Percentiles rank a stretch among this genome's conserved stretches.
These are phyloP conservation scores for Cutaneotrichosporon spelunceum DNA, from an alignment of 1,284 basidiomycete species.

Conservation along the genomic window DNA sequence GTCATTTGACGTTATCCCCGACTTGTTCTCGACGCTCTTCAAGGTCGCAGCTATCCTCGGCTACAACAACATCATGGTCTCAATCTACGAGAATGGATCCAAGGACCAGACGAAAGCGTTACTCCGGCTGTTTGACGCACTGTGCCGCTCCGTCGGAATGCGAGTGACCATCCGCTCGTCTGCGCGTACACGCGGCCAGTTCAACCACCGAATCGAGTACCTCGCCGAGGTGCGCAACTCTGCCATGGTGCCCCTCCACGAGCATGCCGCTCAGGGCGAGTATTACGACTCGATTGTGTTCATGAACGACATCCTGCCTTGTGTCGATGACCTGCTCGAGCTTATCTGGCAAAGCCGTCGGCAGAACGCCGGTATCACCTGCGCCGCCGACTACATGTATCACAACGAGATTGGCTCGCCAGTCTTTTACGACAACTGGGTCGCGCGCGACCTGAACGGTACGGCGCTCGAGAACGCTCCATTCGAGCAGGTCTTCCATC, in stretches of 20 bases:
- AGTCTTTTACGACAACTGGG: slow-evolving; percentile 98
- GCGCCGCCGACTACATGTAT: slow-evolving; percentile 96
- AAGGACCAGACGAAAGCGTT: slow-evolving; percentile 94
- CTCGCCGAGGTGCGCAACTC: slow-evolving; percentile 93
- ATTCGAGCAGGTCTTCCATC: slow-evolving; percentile 87
- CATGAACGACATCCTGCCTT: slow-evolving; percentile 97
- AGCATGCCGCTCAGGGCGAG: slow-evolving; percentile 82
- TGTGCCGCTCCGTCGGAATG: slow-evolving; percentile 81
- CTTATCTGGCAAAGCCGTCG: slow-evolving; percentile 86
- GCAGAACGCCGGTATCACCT: slow-evolving; percentile 94
- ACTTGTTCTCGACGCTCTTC: slow-evolving; percentile 93
- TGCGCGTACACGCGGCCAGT: slow-evolving; percentile 84
- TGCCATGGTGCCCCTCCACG: slow-evolving; percentile 86
- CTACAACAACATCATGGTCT: slow-evolving; percentile 93
- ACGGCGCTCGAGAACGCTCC: slow-evolving; percentile 94
- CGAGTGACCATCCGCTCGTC: slow-evolving; percentile 86
- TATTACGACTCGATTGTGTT: slow-evolving; percentile 92
- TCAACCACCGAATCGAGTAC: slow-evolving; percentile 97
- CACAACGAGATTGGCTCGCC: slow-evolving; percentile 86
- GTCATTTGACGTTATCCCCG: slow-evolving; percentile 95
- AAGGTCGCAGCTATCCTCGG: slow-evolving; percentile 81
- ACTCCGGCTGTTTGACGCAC: slow-evolving; percentile 83
- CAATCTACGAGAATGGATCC: slow-evolving; percentile 96
- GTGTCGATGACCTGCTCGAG: slow-evolving; percentile 90
- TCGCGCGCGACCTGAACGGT: slow-evolving; percentile 93